These are phyloP conservation scores for Colletotrichum ledebouriae DNA, from an alignment of 2,329 filamentous ascomycete species.

Conservation along the genomic window DNA sequence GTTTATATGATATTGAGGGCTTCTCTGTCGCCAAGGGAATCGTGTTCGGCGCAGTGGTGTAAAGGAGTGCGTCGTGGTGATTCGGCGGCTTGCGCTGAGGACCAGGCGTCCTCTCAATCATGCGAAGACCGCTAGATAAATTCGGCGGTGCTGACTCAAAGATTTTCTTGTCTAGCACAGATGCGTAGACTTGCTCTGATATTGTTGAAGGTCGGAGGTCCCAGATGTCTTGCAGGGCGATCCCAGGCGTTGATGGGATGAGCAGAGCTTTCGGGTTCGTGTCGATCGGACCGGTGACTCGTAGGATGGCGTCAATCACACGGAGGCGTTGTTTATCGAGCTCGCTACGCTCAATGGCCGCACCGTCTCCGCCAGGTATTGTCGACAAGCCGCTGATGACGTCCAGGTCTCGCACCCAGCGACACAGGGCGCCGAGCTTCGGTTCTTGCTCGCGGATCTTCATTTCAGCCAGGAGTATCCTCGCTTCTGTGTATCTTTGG, in stretches of 20 bases:
- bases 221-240: conserved; percentile 73
- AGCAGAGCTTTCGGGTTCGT: conserved; percentile 53
- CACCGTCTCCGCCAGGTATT: conserved; percentile 57
- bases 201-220: conserved; percentile 63
- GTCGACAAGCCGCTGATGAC: conserved; percentile 76
- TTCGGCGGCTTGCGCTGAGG: conserved; percentile 76
- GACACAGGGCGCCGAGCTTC: conserved; percentile 76
- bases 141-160: conserved; percentile 55
- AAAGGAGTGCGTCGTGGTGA: conserved; percentile 74
- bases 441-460: conserved; percentile 74
- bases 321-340: conserved; percentile 68
- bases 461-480: conserved; percentile 78
- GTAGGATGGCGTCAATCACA: conserved; percentile 74
- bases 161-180: conserved; percentile 70
- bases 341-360: conserved; percentile 53
- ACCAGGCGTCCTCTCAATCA: conserved; percentile 74
- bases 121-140: conserved; percentile 60
- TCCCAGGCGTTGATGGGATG: conserved; percentile 53
- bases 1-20: conserved; percentile 65
- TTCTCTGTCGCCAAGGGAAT: conserved; percentile 62
- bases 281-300: conserved; percentile 74
- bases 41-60: conserved; percentile 70
- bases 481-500: conserved; percentile 74
- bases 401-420: conserved; percentile 80
- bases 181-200: conserved; percentile 64